A percentile compares a stretch with the other conserved stretches of the same genome.
These are phyloP conservation scores for Aspergillus transmontanensis DNA, from an alignment of 2,329 filamentous ascomycete genomes.

Conservation along the genomic window DNA sequence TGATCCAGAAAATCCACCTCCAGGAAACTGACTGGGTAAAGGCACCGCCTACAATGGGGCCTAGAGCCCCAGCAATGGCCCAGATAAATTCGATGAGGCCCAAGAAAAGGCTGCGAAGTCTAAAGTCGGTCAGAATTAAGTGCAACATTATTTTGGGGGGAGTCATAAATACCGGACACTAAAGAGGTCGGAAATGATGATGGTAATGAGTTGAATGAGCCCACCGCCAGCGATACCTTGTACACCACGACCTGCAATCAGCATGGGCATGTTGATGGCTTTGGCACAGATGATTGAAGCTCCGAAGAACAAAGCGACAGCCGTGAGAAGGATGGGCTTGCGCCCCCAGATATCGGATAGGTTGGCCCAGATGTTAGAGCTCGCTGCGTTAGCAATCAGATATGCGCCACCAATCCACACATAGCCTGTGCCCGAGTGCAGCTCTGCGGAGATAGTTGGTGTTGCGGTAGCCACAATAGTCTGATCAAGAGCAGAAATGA, in stretches of 20 bases:
- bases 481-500: constrained; percentile 39
- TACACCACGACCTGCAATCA: constrained; percentile 56
- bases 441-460: constrained; percentile 62
- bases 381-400: constrained; percentile 68
- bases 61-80: constrained; percentile 56
- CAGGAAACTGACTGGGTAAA: constrained; percentile 49
- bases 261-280: constrained; percentile 51
- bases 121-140: constrained; percentile 14
- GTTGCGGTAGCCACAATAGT: constrained; percentile 65
- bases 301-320: constrained; percentile 52
- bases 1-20: constrained; percentile 62
- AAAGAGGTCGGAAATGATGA: constrained; percentile 60
- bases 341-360: constrained; percentile 34
- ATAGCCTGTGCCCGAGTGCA: constrained; percentile 70
- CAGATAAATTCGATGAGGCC: constrained; percentile 57
- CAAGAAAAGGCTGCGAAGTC: constrained; percentile 52
- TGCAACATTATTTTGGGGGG: background rate
- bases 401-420: constrained; percentile 78
- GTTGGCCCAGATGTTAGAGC: constrained; percentile 71
- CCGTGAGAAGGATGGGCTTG: constrained; percentile 53
- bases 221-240: constrained; percentile 59
- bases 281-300: constrained; percentile 55
- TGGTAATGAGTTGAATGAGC: constrained; percentile 54
- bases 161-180: constrained; percentile 42
- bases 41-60: constrained; percentile 56